Evolutionary conservation across 1,284 basidiomycete genomes (phyloP).

Genomic region (Rhodotorula sp.): DNA sequence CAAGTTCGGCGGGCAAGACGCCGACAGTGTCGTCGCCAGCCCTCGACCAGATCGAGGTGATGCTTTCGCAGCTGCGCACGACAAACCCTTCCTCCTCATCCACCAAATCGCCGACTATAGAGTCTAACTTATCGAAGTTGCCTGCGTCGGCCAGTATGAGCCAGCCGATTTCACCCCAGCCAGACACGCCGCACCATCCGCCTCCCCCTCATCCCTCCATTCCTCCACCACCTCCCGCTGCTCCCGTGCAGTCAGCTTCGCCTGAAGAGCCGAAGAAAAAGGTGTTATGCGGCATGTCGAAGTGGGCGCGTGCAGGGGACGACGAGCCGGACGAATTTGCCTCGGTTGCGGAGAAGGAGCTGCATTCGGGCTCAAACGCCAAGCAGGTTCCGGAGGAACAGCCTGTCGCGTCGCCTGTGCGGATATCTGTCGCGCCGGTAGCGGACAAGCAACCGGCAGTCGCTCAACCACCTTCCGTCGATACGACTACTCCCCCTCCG

Average conservation of each 20-base stretch:
- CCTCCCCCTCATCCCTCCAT: neutral
- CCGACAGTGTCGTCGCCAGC: neutral
- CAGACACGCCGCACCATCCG: neutral
- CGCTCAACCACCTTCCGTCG: no score
- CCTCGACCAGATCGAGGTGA: constrained; percentile 19
- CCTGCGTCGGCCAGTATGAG: no score
- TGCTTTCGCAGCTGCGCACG: constrained; percentile 17
- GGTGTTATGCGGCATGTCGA: constrained; percentile 15
- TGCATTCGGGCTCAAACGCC: neutral
- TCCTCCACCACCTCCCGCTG: neutral
- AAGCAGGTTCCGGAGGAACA: neutral
- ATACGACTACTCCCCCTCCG: no score
- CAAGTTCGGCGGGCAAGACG: neutral
- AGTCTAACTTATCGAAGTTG: no score
- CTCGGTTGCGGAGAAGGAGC: neutral
- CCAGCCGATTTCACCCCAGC: neutral
- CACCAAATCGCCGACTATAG: neutral
- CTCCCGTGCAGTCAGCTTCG: neutral
- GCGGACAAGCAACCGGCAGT: no score
- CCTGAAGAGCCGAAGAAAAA: constrained; percentile 1
- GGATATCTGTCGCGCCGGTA: no score
- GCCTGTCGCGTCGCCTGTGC: neutral
- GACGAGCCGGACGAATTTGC: constrained; percentile 18
- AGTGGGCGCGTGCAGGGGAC: constrained; percentile 23
- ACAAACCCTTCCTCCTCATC: neutral